Percentiles rank a stretch among this genome's conserved stretches.
These are phyloP conservation scores for Teunomyces pallodes DNA, from an alignment of 805 yeast genomes.

Conservation along the genomic window DNA sequence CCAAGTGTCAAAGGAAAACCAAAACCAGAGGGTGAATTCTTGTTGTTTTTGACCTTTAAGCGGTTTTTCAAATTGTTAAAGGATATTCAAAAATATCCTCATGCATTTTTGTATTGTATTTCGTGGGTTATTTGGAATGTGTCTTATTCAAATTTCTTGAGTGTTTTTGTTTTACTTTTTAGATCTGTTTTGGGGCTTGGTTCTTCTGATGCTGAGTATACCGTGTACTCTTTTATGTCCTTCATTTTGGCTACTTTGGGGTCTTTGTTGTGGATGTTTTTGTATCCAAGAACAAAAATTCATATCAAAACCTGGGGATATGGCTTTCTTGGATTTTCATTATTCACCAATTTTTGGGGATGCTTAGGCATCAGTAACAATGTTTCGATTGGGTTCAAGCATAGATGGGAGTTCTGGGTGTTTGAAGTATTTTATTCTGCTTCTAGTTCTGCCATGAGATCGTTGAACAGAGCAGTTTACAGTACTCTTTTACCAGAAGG, in stretches of 20 bases:
- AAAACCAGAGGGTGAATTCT: constrained; percentile 21
- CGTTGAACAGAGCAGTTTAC: constrained; percentile 35
- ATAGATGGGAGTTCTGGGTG: constrained; percentile 43
- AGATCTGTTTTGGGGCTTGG: constrained; percentile 41
- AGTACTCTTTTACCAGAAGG: constrained; percentile 40
- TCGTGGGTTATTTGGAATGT: constrained; percentile 45
- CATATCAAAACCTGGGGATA: constrained; percentile 37
- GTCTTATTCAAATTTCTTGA: constrained; percentile 31
- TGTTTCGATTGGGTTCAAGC: constrained; percentile 35
- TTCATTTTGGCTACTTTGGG: constrained; percentile 33
- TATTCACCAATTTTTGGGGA: constrained; percentile 39
- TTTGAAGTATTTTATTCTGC: constrained; percentile 37
- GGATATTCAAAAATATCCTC: constrained; percentile 25
- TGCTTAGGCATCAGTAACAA: constrained; percentile 29
- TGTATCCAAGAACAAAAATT: constrained; percentile 23
- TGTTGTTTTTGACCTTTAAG: constrained; percentile 24
- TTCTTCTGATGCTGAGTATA: constrained; percentile 34
- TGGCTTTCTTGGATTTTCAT: constrained; percentile 26
- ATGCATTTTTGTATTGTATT: constrained; percentile 35
- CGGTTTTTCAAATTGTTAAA: constrained; percentile 22
- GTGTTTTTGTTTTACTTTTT: constrained; percentile 34
- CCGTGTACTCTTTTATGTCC: constrained; percentile 37
- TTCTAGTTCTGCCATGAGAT: constrained; percentile 33
- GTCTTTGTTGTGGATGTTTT: constrained; percentile 35
- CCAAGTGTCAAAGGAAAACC: constrained; percentile 29